phyloP scores from a whole-genome alignment of 2,329 filamentous ascomycete species.

The Pseudogymnoascus sp. region DNA sequence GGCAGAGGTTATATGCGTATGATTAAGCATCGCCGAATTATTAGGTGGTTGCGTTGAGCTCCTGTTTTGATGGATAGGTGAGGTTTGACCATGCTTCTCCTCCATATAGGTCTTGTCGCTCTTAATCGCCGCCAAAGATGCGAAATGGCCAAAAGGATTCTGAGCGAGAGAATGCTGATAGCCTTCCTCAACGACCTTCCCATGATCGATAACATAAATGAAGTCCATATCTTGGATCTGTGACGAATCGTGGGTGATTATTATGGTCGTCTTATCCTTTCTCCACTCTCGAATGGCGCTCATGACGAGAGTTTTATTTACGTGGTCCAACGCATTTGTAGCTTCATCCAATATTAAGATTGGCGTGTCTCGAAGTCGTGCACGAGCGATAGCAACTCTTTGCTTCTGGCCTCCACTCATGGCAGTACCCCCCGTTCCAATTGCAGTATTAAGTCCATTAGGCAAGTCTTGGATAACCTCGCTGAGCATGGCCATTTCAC shows the following conservation, averaged over 20 bases:
- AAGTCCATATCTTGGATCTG: conserved; percentile 69
- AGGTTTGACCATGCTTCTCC: background rate
- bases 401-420: conserved; percentile 84
- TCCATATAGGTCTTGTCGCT: background rate
- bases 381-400: conserved; percentile 71
- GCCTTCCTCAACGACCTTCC: conserved; percentile 62
- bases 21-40: background rate
- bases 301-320: conserved; percentile 61
- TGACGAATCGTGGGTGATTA: conserved; percentile 84
- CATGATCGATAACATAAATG: conserved; percentile 70
- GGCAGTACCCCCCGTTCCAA: conserved; percentile 62
- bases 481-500: conserved; percentile 61
- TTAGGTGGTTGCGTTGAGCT: background rate
- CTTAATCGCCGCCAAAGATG: conserved; percentile 21
- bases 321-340: conserved; percentile 77
- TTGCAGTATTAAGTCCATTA: conserved; percentile 60
- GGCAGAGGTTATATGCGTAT: background rate
- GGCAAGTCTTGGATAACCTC: conserved; percentile 61
- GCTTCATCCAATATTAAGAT: conserved; percentile 83
- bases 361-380: conserved; percentile 66
- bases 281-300: conserved; percentile 72
- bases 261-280: conserved; percentile 73
- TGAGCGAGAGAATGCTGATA: conserved; percentile 48
- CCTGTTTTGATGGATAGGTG: background rate
- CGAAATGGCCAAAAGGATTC: conserved; percentile 40